These are phyloP conservation scores for Exidia glandulosa DNA, from an alignment of 768 basidiomycete genomes.

Conservation along the genomic window DNA sequence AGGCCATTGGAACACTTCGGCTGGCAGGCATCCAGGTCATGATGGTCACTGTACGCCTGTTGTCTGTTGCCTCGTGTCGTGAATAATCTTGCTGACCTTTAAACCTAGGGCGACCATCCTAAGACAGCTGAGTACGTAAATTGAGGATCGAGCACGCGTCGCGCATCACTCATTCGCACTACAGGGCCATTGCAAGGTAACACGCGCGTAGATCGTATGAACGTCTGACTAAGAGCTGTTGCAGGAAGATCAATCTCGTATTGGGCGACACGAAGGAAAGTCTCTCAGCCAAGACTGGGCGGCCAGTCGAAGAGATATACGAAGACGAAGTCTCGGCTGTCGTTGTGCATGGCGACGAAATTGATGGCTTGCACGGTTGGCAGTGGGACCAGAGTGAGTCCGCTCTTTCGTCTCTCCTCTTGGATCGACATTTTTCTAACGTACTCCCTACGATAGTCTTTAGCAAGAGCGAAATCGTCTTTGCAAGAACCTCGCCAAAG, in stretches of 20 bases:
- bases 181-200: slow-evolving; percentile 38
- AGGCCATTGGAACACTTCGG: slow-evolving; percentile 59
- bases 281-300: slow-evolving; percentile 42
- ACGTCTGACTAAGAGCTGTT: neutral
- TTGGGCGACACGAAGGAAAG: slow-evolving; percentile 53
- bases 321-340: slow-evolving; percentile 59
- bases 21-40: slow-evolving; percentile 66
- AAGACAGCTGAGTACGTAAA: slow-evolving; percentile 45
- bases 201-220: neutral
- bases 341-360: slow-evolving; percentile 58
- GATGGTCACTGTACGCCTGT: slow-evolving; percentile 46
- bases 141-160: neutral
- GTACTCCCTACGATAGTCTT: slow-evolving; percentile 36
- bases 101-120: slow-evolving; percentile 47
- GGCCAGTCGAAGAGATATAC: slow-evolving; percentile 46
- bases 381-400: slow-evolving; percentile 62
- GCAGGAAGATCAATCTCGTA: slow-evolving; percentile 55
- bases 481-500: slow-evolving; percentile 60
- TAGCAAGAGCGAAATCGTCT: slow-evolving; percentile 57
- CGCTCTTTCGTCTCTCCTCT: too few relatives aligned
- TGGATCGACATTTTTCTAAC: neutral
- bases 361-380: slow-evolving; percentile 56
- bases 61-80: neutral
- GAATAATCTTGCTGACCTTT: neutral
- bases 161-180: neutral